Evolutionary conservation across 2,329 filamentous ascomycete genomes (phyloP).

Genomic region (Aspergillus quadricinctus): DNA sequence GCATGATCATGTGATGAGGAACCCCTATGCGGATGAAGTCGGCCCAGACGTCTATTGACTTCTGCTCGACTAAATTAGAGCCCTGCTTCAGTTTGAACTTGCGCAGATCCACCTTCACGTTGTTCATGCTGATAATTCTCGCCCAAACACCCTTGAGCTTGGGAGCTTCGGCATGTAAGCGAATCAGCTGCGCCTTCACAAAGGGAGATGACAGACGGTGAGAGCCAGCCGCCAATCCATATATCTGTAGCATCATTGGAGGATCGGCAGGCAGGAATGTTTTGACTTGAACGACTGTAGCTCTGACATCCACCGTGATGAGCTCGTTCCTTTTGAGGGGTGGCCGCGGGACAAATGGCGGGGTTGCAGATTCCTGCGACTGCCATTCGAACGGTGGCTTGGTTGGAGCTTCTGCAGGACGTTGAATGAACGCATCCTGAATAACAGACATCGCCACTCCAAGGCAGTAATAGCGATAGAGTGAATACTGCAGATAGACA

Average conservation of each 20-base stretch:
- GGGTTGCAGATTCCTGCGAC: constrained; percentile 14
- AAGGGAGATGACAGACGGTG: constrained; percentile 88
- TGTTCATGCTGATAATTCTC: constrained; percentile 77
- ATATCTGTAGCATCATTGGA: constrained; percentile 84
- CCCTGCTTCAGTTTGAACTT: constrained; percentile 67
- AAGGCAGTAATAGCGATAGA: constrained; percentile 88
- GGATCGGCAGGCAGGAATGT: constrained; percentile 84
- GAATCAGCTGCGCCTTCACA: constrained; percentile 67
- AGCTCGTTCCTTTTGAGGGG: constrained; percentile 54
- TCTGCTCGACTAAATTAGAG: constrained; percentile 63
- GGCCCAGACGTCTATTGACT: constrained; percentile 74
- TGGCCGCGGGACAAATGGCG: constrained; percentile 24
- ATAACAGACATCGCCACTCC: constrained; percentile 77
- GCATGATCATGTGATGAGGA: constrained; percentile 84
- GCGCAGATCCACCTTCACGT: constrained; percentile 73
- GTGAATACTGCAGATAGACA: constrained; percentile 79
- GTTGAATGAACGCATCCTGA: constrained; percentile 57
- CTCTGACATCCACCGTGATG: constrained; percentile 75
- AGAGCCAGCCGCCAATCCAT: constrained; percentile 73
- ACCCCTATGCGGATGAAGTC: constrained; percentile 85
- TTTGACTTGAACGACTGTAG: constrained; percentile 79
- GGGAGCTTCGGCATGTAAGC: constrained; percentile 85
- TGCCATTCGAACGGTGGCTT: constrained; percentile 8
- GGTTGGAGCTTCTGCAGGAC: constrained; percentile 15
- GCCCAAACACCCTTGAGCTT: constrained; percentile 82